Base-by-base conservation (phyloP, 2,329 filamentous ascomycete species). In the Fusarium xylarioides region DNA sequence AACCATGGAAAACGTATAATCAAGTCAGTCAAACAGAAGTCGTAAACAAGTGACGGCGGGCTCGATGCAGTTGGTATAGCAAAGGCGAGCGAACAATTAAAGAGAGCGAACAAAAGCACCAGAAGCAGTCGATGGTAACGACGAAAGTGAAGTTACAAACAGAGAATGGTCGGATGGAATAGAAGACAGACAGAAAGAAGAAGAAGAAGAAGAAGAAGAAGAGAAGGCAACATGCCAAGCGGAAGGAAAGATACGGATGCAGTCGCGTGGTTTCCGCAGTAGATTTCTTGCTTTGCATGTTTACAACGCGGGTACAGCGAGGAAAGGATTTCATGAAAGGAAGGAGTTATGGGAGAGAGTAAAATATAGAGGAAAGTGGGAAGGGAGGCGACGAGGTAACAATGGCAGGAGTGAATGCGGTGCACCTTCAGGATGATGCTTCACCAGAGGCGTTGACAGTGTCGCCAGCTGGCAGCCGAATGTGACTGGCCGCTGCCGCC, bases 391-490 rank as follows among this genome's bases (percentile, higher is more conserved):
- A 43, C 57, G 69, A 56, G 40, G n/a, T 50, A 26, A 57, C 30
- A 23, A 16, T 30, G 44, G 19, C 37, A 38, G 54, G 37, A 56
- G 52, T 52, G 43, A 58, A 72, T 72, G 71, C 49, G 30, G 71
- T 72, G 71, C 63, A 43, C 55, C 57, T 63, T 67, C 57, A 59
- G 52, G 37, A 49, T 43, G 34, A 68, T 57, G 59, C 71, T 72
- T 74, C 64, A 58, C 63, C 49, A 56, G 43, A 49, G 32, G 37
- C 34, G 59, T 63, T 73, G 50, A 32, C 70, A 74, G 71, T 74
- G 71, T 66, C 54, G 55, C 72, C 72, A 74, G 46, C 61, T 74
- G 71, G 53, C 71, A 59, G 59, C 35, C 64, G 59, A 58, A 60
- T 74, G 64, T 73, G 56, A 70, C 70, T 35, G 28, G 26, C 38